Percentiles rank a stretch among this genome's conserved stretches.
Evolutionary conservation across 2,329 filamentous ascomycete species (phyloP).

Genomic region (Diplodia corticola): DNA sequence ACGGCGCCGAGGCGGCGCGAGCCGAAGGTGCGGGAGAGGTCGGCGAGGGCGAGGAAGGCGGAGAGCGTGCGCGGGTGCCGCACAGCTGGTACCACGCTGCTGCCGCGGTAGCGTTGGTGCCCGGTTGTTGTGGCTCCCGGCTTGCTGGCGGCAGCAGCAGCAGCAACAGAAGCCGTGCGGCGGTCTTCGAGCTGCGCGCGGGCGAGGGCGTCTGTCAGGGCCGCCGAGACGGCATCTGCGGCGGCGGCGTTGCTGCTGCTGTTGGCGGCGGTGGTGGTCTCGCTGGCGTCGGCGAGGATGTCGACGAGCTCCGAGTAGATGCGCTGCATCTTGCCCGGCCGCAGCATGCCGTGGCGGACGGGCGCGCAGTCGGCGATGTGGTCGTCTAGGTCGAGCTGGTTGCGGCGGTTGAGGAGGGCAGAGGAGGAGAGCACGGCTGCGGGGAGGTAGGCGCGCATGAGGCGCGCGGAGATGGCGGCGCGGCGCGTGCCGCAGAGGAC

Average conservation of each 20-base stretch:
- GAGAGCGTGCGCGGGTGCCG: background rate
- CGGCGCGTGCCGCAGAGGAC: background rate
- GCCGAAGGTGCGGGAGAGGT: constrained; percentile 11
- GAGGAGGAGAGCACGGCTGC: background rate
- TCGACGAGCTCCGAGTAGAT: background rate
- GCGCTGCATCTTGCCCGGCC: background rate
- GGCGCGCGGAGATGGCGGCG: constrained; percentile 3
- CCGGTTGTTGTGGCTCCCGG: no score
- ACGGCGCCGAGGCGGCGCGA: constrained; percentile 5
- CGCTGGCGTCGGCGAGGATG: background rate
- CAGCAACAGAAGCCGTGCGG: background rate
- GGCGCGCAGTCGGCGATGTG: background rate
- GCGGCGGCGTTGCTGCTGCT: background rate
- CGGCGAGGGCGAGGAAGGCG: constrained; percentile 11
- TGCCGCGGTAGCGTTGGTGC: no score
- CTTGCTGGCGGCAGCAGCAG: no score
- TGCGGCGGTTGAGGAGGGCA: background rate
- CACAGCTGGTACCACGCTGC: no score
- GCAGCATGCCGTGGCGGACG: background rate
- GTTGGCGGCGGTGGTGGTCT: background rate
- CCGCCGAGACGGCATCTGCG: background rate
- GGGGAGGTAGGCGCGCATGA: constrained; percentile 12
- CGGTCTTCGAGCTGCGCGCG: constrained; percentile 1
- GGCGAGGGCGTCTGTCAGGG: background rate
- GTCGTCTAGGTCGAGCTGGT: constrained; percentile 15